phyloP scores from a whole-genome alignment of 495 filamentous ascomycete species.

The Neurospora tetrasperma region DNA sequence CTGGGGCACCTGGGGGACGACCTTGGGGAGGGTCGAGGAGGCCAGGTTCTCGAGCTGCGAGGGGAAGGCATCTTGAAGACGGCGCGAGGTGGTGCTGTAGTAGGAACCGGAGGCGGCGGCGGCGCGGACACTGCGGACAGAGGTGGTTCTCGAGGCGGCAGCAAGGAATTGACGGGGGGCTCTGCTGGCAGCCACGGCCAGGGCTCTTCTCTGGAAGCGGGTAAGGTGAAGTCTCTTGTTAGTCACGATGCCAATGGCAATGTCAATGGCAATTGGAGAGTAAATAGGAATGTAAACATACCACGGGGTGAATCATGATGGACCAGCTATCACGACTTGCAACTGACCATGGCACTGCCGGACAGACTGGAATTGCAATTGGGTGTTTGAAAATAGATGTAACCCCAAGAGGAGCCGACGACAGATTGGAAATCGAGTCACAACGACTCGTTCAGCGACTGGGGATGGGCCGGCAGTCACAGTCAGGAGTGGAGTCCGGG shows the following conservation, averaged over 20 bases:
- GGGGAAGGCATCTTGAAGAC: conserved; percentile 18
- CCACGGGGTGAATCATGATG: conserved; percentile 18
- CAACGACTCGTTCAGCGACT: not conserved
- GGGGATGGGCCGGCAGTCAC: not conserved
- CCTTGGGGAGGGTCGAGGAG: conserved; percentile 1
- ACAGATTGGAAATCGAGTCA: not conserved
- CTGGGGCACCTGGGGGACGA: conserved; percentile 38
- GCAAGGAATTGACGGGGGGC: conserved; percentile 10
- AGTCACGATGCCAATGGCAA: not conserved
- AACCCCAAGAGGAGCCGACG: not conserved
- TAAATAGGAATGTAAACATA: conserved; percentile 4
- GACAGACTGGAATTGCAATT: not conserved
- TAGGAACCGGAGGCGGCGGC: conserved; percentile 1
- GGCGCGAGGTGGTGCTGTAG: conserved; percentile 18
- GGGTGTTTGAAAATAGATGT: not conserved
- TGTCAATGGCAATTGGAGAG: not conserved
- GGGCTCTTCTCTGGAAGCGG: conserved; percentile 18
- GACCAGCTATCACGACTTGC: not conserved
- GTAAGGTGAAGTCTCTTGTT: not conserved
- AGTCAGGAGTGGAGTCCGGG: not conserved
- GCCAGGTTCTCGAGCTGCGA: conserved; percentile 16
- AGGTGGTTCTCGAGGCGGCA: conserved; percentile 3
- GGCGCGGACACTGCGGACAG: conserved; percentile 4
- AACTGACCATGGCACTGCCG: conserved; percentile 6
- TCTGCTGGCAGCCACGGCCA: conserved; percentile 19